A percentile compares a stretch with the other conserved stretches of the same genome.
Evolutionary conservation across 768 basidiomycete genomes (phyloP).

Genomic region (Panus rudis): DNA sequence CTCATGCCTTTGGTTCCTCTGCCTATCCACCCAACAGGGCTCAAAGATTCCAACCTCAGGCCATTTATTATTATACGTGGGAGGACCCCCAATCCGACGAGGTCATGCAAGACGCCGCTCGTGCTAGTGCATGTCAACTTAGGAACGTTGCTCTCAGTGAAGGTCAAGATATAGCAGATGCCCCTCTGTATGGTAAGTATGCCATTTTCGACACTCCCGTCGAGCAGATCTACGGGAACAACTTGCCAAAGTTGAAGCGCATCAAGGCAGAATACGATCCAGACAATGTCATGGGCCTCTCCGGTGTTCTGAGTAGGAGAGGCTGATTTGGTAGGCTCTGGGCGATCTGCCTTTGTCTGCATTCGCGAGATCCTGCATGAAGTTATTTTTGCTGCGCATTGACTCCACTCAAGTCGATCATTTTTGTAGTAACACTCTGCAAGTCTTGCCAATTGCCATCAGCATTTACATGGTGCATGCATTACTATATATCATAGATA

Average conservation of each 20-base stretch:
- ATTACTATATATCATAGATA: no score
- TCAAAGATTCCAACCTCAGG: background rate
- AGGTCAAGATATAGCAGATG: background rate
- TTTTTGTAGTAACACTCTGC: no score
- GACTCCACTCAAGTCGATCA: no score
- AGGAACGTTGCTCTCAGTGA: background rate
- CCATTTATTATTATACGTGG: background rate
- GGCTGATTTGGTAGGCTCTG: no score
- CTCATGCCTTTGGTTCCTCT: background rate
- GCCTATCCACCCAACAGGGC: background rate
- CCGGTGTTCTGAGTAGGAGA: slow-evolving; percentile 15
- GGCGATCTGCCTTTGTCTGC: no score
- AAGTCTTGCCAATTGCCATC: no score
- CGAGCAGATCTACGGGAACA: slow-evolving; percentile 7
- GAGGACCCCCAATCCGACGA: background rate
- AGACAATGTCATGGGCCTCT: slow-evolving; percentile 12
- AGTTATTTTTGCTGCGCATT: no score
- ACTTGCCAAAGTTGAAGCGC: slow-evolving; percentile 3
- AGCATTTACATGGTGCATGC: no score
- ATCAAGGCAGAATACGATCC: slow-evolving; percentile 10
- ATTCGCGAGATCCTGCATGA: no score
- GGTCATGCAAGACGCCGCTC: background rate
- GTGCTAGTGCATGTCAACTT: background rate
- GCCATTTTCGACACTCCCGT: slow-evolving; percentile 5
- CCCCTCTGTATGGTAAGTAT: slow-evolving; percentile 8